Evolutionary conservation across 169 alveolate species (phyloP).

Genomic region (Plasmodium vivax): DNA sequence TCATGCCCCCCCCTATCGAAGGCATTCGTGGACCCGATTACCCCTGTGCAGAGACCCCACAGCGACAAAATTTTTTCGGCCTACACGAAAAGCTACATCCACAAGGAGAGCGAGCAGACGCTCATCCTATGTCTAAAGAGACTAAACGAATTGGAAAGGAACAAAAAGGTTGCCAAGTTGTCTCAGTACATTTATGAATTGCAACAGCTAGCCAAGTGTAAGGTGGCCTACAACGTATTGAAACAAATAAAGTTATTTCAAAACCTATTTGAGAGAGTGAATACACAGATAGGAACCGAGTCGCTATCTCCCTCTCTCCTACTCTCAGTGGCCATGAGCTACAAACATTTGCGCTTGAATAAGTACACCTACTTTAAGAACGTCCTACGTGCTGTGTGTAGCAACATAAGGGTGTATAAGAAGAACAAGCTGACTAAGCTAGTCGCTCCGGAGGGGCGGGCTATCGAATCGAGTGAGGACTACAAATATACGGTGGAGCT

Average conservation of each 20-base stretch:
- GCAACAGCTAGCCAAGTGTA: constrained; percentile 50
- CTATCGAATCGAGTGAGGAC: not conserved
- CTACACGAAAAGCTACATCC: constrained; percentile 52
- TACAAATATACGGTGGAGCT: constrained; percentile 53
- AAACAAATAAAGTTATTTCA: constrained; percentile 24
- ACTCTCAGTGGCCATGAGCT: constrained; percentile 37
- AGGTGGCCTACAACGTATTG: constrained; percentile 25
- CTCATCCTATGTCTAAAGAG: constrained; percentile 27
- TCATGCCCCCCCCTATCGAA: not conserved
- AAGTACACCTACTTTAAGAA: constrained; percentile 58
- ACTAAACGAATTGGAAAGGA: constrained; percentile 44
- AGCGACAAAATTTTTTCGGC: constrained; percentile 42
- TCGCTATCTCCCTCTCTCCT: constrained; percentile 29
- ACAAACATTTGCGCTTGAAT: constrained; percentile 27
- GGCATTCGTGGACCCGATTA: not conserved
- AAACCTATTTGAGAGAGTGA: constrained; percentile 9
- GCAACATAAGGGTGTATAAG: constrained; percentile 37
- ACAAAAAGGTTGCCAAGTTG: constrained; percentile 7
- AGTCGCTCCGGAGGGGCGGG: not conserved
- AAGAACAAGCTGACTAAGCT: constrained; percentile 16
- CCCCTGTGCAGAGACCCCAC: not conserved
- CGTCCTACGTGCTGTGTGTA: constrained; percentile 34
- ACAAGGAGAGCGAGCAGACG: constrained; percentile 54
- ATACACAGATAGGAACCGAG: constrained; percentile 7
- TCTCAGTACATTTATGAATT: constrained; percentile 37